Evolutionary conservation across 305 asterid species (phyloP), one percentile per base, ranked within the genome.

Genomic region (Fraxinus dipetala): DNA sequence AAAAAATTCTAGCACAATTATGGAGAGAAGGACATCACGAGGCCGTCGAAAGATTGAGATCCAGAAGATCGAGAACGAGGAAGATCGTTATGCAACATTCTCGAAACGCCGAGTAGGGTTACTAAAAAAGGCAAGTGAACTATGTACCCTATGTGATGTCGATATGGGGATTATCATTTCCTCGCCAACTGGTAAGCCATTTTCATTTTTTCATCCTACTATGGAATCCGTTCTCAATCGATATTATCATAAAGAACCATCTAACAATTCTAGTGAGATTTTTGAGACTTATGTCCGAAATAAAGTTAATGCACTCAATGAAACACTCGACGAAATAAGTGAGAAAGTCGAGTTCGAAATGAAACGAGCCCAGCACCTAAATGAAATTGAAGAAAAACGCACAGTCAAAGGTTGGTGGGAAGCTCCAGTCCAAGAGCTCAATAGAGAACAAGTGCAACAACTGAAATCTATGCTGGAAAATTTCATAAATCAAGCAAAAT

Each of bases 21-120:
- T 87, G 89, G 85, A 82, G 77, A 82, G 28, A 4, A 89, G 76
- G 80, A 80, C 16, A 67, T 22, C 84, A 20, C 81, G 86, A 36
- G 92, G 89, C 20, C 89, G 90, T 0, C 91, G 83, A 45, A 85
- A 24, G 34, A 88, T 91, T n/a, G 83, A 86, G 0, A 84, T 88
- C 4, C 38, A 28, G 34, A 84, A 34, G 1, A 89, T 89, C 0
- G 70, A 79, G 8, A 81, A 67, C 3, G 83, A 81, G n/a, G 84
- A 85, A 0, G 83, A 85, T 11, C 20, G 81, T 4, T 88, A 86
- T 54, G 85, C 90, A 0, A 85, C 85, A 1, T 91, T 89, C 10
- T 88, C 94, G 7, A 91, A 88, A 54, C 85, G 90, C 0, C 0
- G 6, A 3, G 24, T 59, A 0, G 84, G 91, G 0, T 9, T 89